A percentile compares a stretch with the other conserved stretches of the same genome.
Evolutionary conservation across 805 yeast genomes (phyloP).

Genomic region (Nematodospora valgi): DNA sequence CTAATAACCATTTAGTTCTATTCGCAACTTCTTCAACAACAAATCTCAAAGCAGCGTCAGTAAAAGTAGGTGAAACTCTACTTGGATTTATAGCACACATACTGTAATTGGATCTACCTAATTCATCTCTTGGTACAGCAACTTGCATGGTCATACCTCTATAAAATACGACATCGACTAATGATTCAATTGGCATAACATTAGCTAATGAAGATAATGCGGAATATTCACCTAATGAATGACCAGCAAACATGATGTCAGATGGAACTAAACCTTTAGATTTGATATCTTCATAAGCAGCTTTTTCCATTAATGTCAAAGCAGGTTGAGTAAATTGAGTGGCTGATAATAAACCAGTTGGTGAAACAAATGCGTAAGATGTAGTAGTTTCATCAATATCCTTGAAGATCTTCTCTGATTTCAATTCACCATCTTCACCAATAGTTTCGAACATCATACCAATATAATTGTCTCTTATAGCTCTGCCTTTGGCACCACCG

Average conservation of each 20-base stretch:
- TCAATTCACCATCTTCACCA: conserved; percentile 75
- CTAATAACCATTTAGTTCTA: conserved; percentile 90
- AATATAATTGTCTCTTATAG: conserved; percentile 89
- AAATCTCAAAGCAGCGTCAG: conserved; percentile 89
- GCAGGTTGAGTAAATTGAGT: conserved; percentile 99
- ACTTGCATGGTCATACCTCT: conserved; percentile 99
- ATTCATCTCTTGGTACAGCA: conserved; percentile 95
- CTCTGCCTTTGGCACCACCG: conserved; percentile 97
- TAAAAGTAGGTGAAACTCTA: conserved; percentile 83
- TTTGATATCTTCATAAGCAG: conserved; percentile 96
- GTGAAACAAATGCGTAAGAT: conserved; percentile 84
- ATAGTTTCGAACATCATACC: conserved; percentile 97
- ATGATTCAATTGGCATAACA: conserved; percentile 96
- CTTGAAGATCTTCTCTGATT: conserved; percentile 93
- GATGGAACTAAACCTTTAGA: conserved; percentile 92
- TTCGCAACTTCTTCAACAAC: conserved; percentile 85
- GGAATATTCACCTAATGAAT: conserved; percentile 98
- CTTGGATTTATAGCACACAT: conserved; percentile 99
- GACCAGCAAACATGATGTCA: conserved; percentile 96
- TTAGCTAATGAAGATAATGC: conserved; percentile 96
- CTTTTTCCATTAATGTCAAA: conserved; percentile 97
- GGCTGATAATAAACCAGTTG: conserved; percentile 93
- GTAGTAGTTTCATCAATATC: conserved; percentile 78
- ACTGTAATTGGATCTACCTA: conserved; percentile 97
- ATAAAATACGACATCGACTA: conserved; percentile 97